Conservation (phyloP, 116 monocot genomes). For the Thalassia testudinum region DNA sequence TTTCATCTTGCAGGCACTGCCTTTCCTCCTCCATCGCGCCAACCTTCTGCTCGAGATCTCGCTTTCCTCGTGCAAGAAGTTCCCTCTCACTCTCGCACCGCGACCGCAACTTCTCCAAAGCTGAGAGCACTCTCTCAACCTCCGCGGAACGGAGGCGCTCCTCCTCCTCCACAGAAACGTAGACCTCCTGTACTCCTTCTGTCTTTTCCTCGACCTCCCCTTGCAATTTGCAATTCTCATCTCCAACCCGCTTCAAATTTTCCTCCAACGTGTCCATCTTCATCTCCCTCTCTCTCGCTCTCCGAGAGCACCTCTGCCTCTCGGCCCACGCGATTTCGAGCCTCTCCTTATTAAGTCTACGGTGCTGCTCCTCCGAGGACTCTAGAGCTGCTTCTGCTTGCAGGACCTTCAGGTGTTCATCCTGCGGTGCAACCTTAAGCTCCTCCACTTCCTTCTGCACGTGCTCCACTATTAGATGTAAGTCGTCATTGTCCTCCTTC, state of each 20-base stretch:
- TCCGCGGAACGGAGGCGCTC: no score
- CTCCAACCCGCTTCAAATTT: background rate
- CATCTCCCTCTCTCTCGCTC: conserved; percentile 23
- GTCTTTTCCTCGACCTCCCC: background rate
- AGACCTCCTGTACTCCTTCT: background rate
- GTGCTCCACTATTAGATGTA: background rate
- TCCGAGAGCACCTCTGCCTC: conserved; percentile 13
- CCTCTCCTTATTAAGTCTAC: conserved; percentile 33
- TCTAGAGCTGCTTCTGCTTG: conserved; percentile 24
- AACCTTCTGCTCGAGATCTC: no score
- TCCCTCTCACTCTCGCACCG: no score
- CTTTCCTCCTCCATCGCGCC: no score
- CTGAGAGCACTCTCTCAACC: no score
- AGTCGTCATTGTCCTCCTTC: conserved; percentile 1
- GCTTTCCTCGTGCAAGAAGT: no score
- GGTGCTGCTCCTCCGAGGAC: conserved; percentile 16
- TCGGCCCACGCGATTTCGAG: conserved; percentile 14
- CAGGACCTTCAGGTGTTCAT: conserved; percentile 10
- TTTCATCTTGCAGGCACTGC: no score
- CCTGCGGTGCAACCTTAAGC: conserved; percentile 11
- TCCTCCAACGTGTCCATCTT: background rate
- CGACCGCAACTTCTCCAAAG: no score
- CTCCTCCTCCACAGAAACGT: no score
- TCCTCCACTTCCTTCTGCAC: conserved; percentile 23
- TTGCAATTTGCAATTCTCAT: background rate